Conservation (phyloP, 1,284 basidiomycete genomes). For the Ceratobasidium theobromae region DNA sequence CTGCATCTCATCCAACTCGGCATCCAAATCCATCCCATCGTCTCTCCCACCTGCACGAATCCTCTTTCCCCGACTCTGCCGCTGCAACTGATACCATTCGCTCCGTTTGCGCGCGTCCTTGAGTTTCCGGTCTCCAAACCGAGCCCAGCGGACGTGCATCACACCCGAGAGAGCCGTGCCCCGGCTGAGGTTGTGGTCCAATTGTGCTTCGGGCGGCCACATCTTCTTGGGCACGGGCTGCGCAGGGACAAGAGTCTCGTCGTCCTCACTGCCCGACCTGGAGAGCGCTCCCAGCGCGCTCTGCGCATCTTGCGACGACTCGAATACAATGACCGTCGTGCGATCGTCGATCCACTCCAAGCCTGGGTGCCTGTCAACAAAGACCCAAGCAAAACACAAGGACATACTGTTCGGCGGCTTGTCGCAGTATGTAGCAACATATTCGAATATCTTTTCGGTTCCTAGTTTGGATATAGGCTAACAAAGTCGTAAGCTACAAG, state of each 20-base stretch:
- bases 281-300: background rate
- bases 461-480: constrained; percentile 29
- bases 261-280: background rate
- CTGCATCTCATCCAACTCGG: constrained; percentile 20
- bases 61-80: constrained; percentile 15
- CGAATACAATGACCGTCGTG: constrained; percentile 27
- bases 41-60: background rate
- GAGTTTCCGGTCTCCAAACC: constrained; percentile 24
- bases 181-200: constrained; percentile 29
- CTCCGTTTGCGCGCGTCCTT: constrained; percentile 25
- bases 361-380: background rate
- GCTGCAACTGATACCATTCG: constrained; percentile 29
- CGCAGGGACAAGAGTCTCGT: constrained; percentile 2
- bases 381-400: background rate
- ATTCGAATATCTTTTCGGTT: constrained; percentile 28
- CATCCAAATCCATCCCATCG: background rate
- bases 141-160: constrained; percentile 22
- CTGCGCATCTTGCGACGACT: background rate
- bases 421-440: constrained; percentile 26
- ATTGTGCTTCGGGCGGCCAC: constrained; percentile 29
- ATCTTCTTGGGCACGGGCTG: constrained; percentile 28
- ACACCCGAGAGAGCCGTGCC: constrained; percentile 22
- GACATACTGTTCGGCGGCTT: constrained; percentile 9
- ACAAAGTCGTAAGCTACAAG: background rate
- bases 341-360: constrained; percentile 30